A percentile compares a stretch with the other conserved stretches of the same genome.
phyloP scores from a whole-genome alignment of 495 filamentous ascomycete species.

The Thozetella sp. region DNA sequence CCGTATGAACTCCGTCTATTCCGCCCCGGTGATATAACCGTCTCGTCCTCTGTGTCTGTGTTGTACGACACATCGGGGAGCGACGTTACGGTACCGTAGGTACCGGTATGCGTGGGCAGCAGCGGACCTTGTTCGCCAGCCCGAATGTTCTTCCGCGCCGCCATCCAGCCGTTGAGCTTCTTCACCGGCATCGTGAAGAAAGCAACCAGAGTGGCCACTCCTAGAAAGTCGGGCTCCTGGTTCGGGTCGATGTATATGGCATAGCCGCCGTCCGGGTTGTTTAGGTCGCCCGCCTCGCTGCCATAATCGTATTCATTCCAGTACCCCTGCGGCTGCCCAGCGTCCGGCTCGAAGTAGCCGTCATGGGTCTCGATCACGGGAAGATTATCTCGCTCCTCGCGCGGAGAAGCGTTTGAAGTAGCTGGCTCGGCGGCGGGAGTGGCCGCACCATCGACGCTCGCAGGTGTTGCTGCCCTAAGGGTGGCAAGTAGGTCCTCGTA shows the following conservation, averaged over 20 bases:
- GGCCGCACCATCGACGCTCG: constrained; percentile 9
- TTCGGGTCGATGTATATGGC: constrained; percentile 60
- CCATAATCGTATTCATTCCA: constrained; percentile 72
- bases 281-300: constrained; percentile 53
- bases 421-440: constrained; percentile 15
- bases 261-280: constrained; percentile 42
- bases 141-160: constrained; percentile 11
- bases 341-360: constrained; percentile 15
- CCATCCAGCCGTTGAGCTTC: constrained; percentile 43
- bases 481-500: constrained; percentile 56
- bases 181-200: constrained; percentile 44
- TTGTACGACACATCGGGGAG: constrained; percentile 19
- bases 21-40: constrained; percentile 20
- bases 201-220: constrained; percentile 37
- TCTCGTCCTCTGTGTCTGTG: constrained; percentile 29
- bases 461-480: constrained; percentile 43
- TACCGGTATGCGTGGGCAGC: constrained; percentile 11
- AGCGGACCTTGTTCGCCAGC: constrained; percentile 33
- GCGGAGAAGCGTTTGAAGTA: constrained; percentile 15
- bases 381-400: constrained; percentile 7
- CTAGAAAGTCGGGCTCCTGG: constrained; percentile 45
- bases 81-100: constrained; percentile 14
- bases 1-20: constrained; percentile 20
- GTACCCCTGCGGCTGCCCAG: constrained; percentile 34
- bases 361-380: constrained; percentile 16